A percentile compares a stretch with the other conserved stretches of the same genome.
phyloP scores from a whole-genome alignment of 2,329 filamentous ascomycete genomes.

The Fusarium poae region DNA sequence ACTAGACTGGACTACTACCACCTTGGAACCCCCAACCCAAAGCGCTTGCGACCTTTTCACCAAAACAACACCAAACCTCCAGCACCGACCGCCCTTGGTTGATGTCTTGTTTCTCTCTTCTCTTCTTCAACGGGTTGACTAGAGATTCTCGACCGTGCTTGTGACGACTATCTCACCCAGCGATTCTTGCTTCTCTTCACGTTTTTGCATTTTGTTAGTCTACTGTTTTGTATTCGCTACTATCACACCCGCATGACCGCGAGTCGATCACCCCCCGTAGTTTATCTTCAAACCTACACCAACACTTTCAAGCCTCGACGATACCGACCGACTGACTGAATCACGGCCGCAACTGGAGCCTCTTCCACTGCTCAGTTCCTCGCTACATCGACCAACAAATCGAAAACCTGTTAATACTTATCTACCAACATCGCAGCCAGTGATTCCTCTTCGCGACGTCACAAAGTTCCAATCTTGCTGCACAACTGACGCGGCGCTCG shows the following conservation, averaged over 20 bases:
- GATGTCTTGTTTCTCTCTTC: slow-evolving; percentile 32
- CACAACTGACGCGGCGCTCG: slow-evolving; percentile 27
- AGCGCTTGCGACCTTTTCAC: slow-evolving; percentile 51
- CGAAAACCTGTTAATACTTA: slow-evolving; percentile 29
- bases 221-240: slow-evolving; percentile 2
- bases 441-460: slow-evolving; percentile 22
- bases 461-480: slow-evolving; percentile 22
- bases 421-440: slow-evolving; percentile 4
- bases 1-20: slow-evolving; percentile 28
- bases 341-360: slow-evolving; percentile 27
- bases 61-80: slow-evolving; percentile 47
- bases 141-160: slow-evolving; percentile 9
- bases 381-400: slow-evolving; percentile 12
- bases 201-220: slow-evolving; percentile 12
- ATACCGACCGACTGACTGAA: slow-evolving; percentile 39
- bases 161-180: slow-evolving; percentile 26
- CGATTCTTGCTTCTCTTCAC: slow-evolving; percentile 20
- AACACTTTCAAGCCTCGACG: slow-evolving; percentile 20
- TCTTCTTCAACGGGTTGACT: slow-evolving; percentile 19
- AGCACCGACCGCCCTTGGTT: slow-evolving; percentile 43
- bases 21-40: slow-evolving; percentile 46
- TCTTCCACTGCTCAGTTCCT: slow-evolving; percentile 22
- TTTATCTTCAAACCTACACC: slow-evolving; percentile 1
- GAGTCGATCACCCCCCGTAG: slow-evolving; percentile 9
- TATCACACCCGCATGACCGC: slow-evolving; percentile 9